Percentiles rank a stretch among this genome's conserved stretches.
Conservation (phyloP, 1,284 basidiomycete genomes). For the Ustilago tritici region DNA sequence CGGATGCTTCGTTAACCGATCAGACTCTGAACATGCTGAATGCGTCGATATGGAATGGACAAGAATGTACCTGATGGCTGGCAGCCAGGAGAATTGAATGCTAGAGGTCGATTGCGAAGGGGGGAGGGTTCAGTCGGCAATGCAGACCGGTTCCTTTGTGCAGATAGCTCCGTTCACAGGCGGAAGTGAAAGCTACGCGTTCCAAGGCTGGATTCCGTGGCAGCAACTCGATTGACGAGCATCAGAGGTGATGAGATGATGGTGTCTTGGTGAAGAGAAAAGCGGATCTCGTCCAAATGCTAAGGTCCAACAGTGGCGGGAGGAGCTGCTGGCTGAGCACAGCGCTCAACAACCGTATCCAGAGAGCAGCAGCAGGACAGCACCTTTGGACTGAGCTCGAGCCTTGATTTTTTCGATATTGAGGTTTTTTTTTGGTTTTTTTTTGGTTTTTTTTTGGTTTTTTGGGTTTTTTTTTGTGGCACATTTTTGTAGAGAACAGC, state of each 20-base stretch:
- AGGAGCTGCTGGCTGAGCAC: neutral
- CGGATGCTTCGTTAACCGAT: neutral
- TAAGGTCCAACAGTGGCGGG: conserved; percentile 9
- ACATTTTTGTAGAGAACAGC: neutral
- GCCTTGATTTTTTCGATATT: conserved; percentile 12
- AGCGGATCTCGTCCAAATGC: conserved; percentile 6
- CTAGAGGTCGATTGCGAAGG: neutral
- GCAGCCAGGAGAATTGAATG: no score
- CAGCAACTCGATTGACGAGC: conserved; percentile 8
- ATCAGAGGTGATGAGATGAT: conserved; percentile 4
- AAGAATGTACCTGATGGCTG: neutral
- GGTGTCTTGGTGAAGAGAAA: neutral
- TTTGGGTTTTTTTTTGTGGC: neutral
- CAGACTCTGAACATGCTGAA: conserved; percentile 12
- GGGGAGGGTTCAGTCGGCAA: neutral
- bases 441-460: neutral
- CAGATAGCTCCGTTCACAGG: neutral
- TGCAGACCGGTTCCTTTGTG: conserved; percentile 6
- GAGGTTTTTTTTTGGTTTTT: neutral
- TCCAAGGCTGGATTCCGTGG: neutral
- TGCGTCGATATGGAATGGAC: neutral
- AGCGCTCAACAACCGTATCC: conserved; percentile 15
- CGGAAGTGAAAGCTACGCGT: neutral
- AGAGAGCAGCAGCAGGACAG: neutral
- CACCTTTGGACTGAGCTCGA: conserved; percentile 13